Conservation (phyloP, 345 rosid genomes). For the Gossypium australe region DNA sequence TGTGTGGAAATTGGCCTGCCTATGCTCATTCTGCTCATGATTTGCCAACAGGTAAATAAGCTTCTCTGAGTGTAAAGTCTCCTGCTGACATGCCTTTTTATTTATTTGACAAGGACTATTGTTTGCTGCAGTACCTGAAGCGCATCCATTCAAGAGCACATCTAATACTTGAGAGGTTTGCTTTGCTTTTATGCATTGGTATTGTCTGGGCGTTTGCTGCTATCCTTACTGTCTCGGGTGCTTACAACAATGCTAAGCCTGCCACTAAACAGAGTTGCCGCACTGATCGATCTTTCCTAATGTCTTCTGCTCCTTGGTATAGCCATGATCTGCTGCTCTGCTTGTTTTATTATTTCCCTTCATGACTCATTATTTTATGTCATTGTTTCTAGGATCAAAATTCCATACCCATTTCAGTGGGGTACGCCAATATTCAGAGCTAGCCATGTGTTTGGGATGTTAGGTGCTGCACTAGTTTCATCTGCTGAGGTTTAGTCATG, state of each 20-base stretch:
- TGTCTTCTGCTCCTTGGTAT: conserved; percentile 88
- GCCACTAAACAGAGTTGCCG: conserved; percentile 76
- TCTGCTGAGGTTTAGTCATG: conserved; percentile 67
- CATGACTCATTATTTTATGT: not conserved
- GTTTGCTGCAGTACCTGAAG: conserved; percentile 61
- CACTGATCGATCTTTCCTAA: conserved; percentile 58
- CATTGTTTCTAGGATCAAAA: conserved; percentile 56
- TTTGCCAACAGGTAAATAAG: conserved; percentile 62
- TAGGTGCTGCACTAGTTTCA: conserved; percentile 88
- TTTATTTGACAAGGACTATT: conserved; percentile 1
- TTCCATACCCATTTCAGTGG: conserved; percentile 97
- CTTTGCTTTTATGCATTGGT: conserved; percentile 70
- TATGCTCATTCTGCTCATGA: conserved; percentile 70
- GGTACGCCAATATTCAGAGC: conserved; percentile 95
- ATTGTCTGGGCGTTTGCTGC: conserved; percentile 92
- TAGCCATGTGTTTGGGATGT: conserved; percentile 92
- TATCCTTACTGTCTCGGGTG: conserved; percentile 84
- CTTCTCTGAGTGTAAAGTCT: not conserved
- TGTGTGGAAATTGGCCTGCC: conserved; percentile 96
- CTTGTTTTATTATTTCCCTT: not conserved
- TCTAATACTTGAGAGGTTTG: conserved; percentile 69
- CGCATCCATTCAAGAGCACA: conserved; percentile 22
- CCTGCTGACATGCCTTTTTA: not conserved
- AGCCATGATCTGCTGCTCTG: conserved; percentile 6
- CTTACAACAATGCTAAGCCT: conserved; percentile 67